Base-by-base conservation (phyloP, 2,329 filamentous ascomycete genomes). In the Phialophora tarda region DNA sequence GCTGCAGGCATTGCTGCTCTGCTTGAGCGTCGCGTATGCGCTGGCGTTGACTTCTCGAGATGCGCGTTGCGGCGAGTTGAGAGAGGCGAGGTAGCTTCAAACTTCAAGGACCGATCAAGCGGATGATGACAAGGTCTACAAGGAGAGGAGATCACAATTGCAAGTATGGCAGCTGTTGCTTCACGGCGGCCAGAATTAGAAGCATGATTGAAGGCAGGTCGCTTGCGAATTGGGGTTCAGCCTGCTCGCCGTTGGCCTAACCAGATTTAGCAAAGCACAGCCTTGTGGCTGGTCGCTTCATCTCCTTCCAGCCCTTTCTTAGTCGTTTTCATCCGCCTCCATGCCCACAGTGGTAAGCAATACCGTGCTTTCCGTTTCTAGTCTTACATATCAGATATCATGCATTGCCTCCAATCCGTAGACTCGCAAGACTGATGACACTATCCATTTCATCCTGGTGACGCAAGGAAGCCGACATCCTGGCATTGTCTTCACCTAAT, bases 1-100 rank as follows among this genome's bases (percentile, higher is more conserved):
- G 62, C 62, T 51, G 68, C 59, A 58, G 68, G 63, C 65, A 68
- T 70, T n/a, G 21, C 47, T 60, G 58, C 44, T 51, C 47, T 53
- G 48, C 44, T 32, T 59, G 3, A 21, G 48, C 48, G 56, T 55
- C 62, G 62, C 56, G 55, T 26, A 24, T 23, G 47, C 55, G 44
- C 61, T 47, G 79, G 3, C 83, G 79, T n/a, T 79, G 78, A 32
- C 26, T 61, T 21, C 17, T 26, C 21, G 12, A 12, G 48, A 28
- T 51, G 48, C 8, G 23, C 3, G 12, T 23, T 14, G 21, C 23
- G 21, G 21, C 11, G 48, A 21, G 10, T 12, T 26, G 1, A 8
- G 21, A 51, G 5, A 3, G 11, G n/a, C 1, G 23, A 51, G 23
- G 6, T 12, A 51, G 23, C 12, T 12, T 12, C 2, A 23, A 26